Evolutionary conservation across 2,329 filamentous ascomycete genomes (phyloP).

Genomic region (Trichophyton rubrum): DNA sequence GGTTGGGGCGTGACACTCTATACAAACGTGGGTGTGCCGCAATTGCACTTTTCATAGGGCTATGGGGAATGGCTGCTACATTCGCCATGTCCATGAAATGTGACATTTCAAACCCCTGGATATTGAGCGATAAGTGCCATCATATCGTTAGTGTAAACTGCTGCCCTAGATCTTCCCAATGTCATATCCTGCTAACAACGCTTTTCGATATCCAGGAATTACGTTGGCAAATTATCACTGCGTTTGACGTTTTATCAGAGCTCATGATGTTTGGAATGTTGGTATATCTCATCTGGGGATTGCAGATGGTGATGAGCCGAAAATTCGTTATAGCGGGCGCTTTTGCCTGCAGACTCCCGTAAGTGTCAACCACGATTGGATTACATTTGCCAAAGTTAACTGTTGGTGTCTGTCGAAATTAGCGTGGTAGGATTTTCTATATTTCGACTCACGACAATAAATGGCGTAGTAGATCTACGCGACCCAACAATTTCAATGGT

Average conservation of each 20-base stretch:
- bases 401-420: neutral
- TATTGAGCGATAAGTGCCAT: slow-evolving; percentile 5
- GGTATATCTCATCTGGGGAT: slow-evolving; percentile 24
- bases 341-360: slow-evolving; percentile 28
- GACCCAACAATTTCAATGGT: slow-evolving; percentile 24
- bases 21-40: slow-evolving; percentile 12
- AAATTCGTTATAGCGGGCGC: slow-evolving; percentile 26
- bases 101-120: slow-evolving; percentile 6
- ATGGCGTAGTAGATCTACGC: slow-evolving; percentile 15
- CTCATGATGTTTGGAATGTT: slow-evolving; percentile 21
- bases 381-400: neutral
- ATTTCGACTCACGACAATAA: slow-evolving; percentile 12
- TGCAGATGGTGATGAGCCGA: slow-evolving; percentile 26
- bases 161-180: neutral
- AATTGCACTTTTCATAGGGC: slow-evolving; percentile 9
- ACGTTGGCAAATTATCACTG: slow-evolving; percentile 29
- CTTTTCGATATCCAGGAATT: neutral
- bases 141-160: slow-evolving; percentile 5
- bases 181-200: neutral
- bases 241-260: slow-evolving; percentile 29
- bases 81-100: slow-evolving; percentile 15
- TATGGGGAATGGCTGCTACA: slow-evolving; percentile 17
- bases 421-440: neutral
- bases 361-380: neutral
- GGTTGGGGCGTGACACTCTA: slow-evolving; percentile 15